phyloP scores from a whole-genome alignment of 345 rosid species.

The Brassica cretica region DNA sequence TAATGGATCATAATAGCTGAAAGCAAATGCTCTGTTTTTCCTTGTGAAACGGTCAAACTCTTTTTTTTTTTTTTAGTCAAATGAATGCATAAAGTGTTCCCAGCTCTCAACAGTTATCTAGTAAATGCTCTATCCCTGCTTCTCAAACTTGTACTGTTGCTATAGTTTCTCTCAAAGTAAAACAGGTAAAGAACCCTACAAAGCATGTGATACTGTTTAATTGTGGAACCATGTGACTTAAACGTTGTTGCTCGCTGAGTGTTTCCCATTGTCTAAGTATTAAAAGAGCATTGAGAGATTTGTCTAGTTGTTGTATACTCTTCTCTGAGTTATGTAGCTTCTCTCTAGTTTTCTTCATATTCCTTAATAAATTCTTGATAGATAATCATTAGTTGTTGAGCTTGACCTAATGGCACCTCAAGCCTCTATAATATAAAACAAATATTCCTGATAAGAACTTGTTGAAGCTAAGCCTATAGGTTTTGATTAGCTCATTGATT shows the following conservation, averaged over 20 bases:
- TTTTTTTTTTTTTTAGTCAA: slow-evolving; percentile 5
- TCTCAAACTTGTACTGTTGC: not conserved
- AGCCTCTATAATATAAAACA: slow-evolving; percentile 25
- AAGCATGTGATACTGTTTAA: slow-evolving; percentile 7
- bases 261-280: not conserved
- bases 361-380: slow-evolving; percentile 23
- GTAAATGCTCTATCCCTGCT: not conserved
- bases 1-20: slow-evolving; percentile 50
- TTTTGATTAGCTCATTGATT: slow-evolving; percentile 37
- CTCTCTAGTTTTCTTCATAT: not conserved
- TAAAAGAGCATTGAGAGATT: slow-evolving; percentile 9
- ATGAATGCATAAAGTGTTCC: slow-evolving; percentile 29
- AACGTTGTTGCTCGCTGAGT: slow-evolving; percentile 21
- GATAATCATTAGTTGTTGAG: slow-evolving; percentile 40
- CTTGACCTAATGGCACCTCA: slow-evolving; percentile 28
- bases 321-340: slow-evolving; percentile 7
- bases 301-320: slow-evolving; percentile 11
- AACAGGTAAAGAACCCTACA: slow-evolving; percentile 21
- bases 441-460: slow-evolving; percentile 14
- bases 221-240: slow-evolving; percentile 10
- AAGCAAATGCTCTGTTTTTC: slow-evolving; percentile 34
- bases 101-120: not conserved
- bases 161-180: not conserved
- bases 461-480: slow-evolving; percentile 28
- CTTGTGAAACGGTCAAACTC: slow-evolving; percentile 39